These are phyloP conservation scores for Ophiostoma australiae DNA, from an alignment of 2,329 filamentous ascomycete species.

Conservation along the genomic window DNA sequence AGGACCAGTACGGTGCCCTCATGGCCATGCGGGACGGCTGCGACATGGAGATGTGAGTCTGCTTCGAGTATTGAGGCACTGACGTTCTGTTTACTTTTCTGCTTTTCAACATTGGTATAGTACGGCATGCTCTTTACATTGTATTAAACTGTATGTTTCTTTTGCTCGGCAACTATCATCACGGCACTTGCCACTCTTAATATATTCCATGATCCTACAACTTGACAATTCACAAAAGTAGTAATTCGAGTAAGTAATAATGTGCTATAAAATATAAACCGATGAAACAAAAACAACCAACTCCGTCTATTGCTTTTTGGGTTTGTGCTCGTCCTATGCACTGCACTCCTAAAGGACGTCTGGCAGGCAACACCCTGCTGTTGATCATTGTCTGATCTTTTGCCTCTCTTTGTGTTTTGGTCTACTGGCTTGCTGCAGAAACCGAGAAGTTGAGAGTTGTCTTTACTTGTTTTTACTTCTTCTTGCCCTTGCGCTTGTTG, in stretches of 20 bases:
- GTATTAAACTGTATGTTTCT: no score
- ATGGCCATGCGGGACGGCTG: conserved; percentile 29
- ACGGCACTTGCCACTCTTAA: neutral
- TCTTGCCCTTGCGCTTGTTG: conserved; percentile 52
- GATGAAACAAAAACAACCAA: neutral
- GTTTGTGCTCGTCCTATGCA: neutral
- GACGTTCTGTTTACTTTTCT: neutral
- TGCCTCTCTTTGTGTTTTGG: neutral
- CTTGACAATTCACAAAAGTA: neutral
- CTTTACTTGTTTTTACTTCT: conserved; percentile 38
- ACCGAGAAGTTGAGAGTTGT: neutral
- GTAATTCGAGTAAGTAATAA: neutral
- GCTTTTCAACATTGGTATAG: neutral
- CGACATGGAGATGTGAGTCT: conserved; percentile 26
- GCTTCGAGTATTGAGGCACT: neutral
- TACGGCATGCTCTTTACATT: neutral
- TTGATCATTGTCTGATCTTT: neutral
- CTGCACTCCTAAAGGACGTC: neutral
- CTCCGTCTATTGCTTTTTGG: conserved; percentile 10
- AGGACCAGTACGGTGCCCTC: conserved; percentile 62
- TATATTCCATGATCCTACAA: neutral
- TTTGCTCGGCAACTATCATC: neutral
- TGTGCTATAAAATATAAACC: neutral
- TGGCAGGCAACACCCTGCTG: neutral
- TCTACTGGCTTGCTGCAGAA: neutral